Base-by-base conservation (phyloP, 2,329 filamentous ascomycete genomes). In the Talaromyces sp. region DNA sequence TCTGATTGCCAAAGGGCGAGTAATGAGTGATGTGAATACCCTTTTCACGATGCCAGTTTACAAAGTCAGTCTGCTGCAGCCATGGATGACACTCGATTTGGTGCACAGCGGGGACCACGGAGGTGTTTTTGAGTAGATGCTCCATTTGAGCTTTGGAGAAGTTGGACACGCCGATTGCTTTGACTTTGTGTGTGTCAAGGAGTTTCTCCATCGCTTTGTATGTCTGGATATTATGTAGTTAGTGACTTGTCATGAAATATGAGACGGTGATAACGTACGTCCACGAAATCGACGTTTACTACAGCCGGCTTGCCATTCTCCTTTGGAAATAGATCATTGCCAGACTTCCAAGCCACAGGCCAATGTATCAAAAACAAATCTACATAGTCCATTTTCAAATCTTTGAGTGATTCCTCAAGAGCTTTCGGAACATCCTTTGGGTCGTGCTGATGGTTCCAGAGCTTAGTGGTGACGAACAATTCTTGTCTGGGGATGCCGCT, bases 321-420 rank as follows among this genome's bases (percentile, higher is more conserved):
- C 64, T 75, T 73, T 3, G 84, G 83, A 59, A 84, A 79, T 47
- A 78, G 67, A 6, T 81, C 76, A 24, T 78, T 75, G n/a, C 82
- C 79, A 27, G 80, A 76, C 56, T 81, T 80, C 72, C 85, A 87
- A 0, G 85, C 78, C 10, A 82, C 79, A 0, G 85, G 85, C 82
- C 84, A 91, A 76, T 90, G 88, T 73, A 92, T 90, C 65, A 91
- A 81, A 74, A 85, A 90, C 11, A 91, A 80, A 73, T 91, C 88
- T 65, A 91, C 80, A 73, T 91, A 90, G 65, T 88, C 87, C 45
- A 88, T 78, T 13, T 82, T 84, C 70, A 90, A 82, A 71, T 87
- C 83, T 72, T 87, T 83, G 61, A 90, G 79, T 48, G 87, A 87
- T 47, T 85, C 82, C 67, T 84, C 81, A 57, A 87, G 83, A 67